These are phyloP conservation scores for Lichtheimia hyalospora DNA, from an alignment of 371 early-diverging fungal genomes.

Conservation along the genomic window DNA sequence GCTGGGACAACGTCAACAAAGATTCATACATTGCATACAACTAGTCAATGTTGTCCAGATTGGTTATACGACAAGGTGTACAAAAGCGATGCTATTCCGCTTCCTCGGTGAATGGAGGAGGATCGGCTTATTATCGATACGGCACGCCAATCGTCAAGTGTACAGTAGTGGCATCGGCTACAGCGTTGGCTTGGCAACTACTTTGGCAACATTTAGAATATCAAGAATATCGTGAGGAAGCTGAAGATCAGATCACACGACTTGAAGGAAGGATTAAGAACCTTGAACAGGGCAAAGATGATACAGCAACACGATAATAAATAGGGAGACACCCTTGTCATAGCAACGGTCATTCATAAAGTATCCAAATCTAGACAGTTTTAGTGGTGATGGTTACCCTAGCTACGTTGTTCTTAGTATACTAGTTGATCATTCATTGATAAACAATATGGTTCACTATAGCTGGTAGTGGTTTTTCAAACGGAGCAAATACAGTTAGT, in stretches of 20 bases:
- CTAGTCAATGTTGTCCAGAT: slow-evolving; percentile 6
- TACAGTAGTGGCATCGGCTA: slow-evolving; percentile 40
- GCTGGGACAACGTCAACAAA: too few species aligned
- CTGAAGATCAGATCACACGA: slow-evolving; percentile 28
- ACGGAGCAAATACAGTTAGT: too few species aligned
- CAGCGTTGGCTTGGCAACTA: slow-evolving; percentile 43
- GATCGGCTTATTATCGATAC: slow-evolving; percentile 39
- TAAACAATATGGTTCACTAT: too few species aligned
- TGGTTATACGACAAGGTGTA: not conserved
- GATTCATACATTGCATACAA: too few species aligned
- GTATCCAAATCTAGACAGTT: too few species aligned
- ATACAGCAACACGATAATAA: too few species aligned
- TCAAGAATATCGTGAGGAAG: slow-evolving; percentile 43
- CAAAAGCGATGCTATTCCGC: slow-evolving; percentile 23
- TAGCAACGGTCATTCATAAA: too few species aligned
- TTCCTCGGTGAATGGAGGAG: slow-evolving; percentile 6
- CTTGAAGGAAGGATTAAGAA: slow-evolving; percentile 37
- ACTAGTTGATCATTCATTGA: too few species aligned
- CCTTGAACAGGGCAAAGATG: slow-evolving; percentile 33
- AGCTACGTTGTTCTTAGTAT: too few species aligned
- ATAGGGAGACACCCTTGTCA: too few species aligned
- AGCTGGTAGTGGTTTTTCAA: too few species aligned
- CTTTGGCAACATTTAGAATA: slow-evolving; percentile 50
- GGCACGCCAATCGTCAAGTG: slow-evolving; percentile 55
- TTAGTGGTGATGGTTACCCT: too few species aligned